Evolutionary conservation across 345 rosid species (phyloP), one percentile per base, ranked within the genome.

Genomic region (Populus euphratica): DNA sequence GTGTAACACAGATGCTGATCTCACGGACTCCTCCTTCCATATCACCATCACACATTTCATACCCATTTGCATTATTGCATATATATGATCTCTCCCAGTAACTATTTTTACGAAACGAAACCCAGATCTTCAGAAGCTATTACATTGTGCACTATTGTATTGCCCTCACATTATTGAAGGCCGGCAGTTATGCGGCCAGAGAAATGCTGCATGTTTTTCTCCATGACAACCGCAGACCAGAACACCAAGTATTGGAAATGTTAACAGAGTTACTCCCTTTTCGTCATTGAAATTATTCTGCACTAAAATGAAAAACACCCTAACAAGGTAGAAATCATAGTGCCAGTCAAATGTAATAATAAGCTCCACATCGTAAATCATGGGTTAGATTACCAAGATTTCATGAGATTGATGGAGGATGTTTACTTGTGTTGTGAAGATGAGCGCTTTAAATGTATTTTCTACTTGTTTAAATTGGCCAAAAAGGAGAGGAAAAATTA

Each of bases 161-260:
- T 59, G 14, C 64, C 29, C 64, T 59, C 5, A 4, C 64, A 10
- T 59, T n/a, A 23, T 23, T n/a, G 16, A n/a, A 59, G 16, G 29
- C 64, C 10, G 29, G 29, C 64, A n/a, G 64, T 11, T 23, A 59
- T 1, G 16, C 14, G 29, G 12, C 64, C 64, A 59, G 14, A 59
- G 29, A n/a, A 23, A 23, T 8, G 13, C 64, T n/a, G 29, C 64
- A 23, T 59, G 64, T n/a, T 25, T 59, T 59, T n/a, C 64, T 12
- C 64, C n/a, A 10, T 59, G 52, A 43, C 35, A 73, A 31, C 77
- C 52, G 12, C 81, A 56, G 64, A 68, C 78, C 78, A 79, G 64
- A 59, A 59, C 23, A 18, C 59, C 18, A 20, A 20, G 9, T 23
- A 10, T 25, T 23, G 63, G 63, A 47, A n/a, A 59, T 21, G 11